A percentile compares a stretch with the other conserved stretches of the same genome.
Conservation (phyloP, 192 early-diverging fungal species). For the Coemansia sp. region DNA sequence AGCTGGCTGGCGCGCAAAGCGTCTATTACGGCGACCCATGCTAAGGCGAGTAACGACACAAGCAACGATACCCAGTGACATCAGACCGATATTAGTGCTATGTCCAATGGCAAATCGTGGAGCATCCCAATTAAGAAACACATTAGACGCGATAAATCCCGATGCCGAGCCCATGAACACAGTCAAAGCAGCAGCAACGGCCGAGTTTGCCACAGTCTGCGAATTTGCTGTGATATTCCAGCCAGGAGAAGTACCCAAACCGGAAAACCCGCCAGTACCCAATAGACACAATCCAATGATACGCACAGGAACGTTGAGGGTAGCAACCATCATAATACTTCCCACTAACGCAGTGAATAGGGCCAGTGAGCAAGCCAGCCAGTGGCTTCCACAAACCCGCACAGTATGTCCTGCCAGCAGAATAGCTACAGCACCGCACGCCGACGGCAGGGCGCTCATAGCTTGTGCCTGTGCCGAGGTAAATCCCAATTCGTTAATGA, state of each 20-base stretch:
- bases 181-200: conserved; percentile 42
- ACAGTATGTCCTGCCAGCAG: conserved; percentile 23
- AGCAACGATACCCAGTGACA: conserved; percentile 19
- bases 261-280: conserved; percentile 39
- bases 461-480: conserved; percentile 40
- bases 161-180: conserved; percentile 45
- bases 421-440: conserved; percentile 37
- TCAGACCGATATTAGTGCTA: conserved; percentile 29
- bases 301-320: conserved; percentile 29
- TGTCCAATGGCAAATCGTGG: conserved; percentile 49
- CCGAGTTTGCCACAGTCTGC: conserved; percentile 36
- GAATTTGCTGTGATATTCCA: conserved; percentile 46
- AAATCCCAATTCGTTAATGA: conserved; percentile 53
- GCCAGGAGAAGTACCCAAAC: conserved; percentile 38
- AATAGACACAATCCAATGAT: conserved; percentile 41
- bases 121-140: conserved; percentile 50
- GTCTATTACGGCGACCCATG: conserved; percentile 46
- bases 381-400: conserved; percentile 28
- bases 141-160: conserved; percentile 36
- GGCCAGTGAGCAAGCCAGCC: conserved; percentile 21
- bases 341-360: conserved; percentile 13
- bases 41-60: conserved; percentile 31
- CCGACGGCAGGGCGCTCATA: conserved; percentile 47
- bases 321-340: conserved; percentile 31
- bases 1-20: neutral